These are phyloP conservation scores for Escovopsis sp. DNA, from an alignment of 2,329 filamentous ascomycete genomes.

Conservation along the genomic window DNA sequence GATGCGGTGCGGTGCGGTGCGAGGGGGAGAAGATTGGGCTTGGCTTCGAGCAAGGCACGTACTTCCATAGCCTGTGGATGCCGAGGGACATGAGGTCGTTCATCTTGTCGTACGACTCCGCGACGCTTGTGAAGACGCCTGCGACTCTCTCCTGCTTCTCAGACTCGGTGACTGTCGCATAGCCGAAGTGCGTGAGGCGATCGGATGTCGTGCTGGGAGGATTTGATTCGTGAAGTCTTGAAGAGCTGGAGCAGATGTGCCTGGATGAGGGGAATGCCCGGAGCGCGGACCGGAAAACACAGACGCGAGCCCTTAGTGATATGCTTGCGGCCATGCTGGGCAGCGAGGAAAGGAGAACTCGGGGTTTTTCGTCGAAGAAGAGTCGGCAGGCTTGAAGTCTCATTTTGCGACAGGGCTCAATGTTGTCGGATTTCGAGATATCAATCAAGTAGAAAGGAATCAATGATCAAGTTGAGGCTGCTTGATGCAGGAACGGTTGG, in stretches of 20 bases:
- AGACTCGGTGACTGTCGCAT: constrained; percentile 66
- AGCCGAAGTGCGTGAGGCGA: constrained; percentile 78
- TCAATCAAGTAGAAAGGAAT: too few relatives aligned
- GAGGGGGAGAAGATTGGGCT: neutral
- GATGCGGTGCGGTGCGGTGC: too few relatives aligned
- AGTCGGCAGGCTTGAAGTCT: neutral
- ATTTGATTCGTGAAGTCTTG: constrained; percentile 9
- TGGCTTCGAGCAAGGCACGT: constrained; percentile 9
- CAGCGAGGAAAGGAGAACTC: too few relatives aligned
- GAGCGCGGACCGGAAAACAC: constrained; percentile 10
- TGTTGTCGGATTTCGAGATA: too few relatives aligned
- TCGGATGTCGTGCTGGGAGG: constrained; percentile 17
- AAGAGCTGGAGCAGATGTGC: constrained; percentile 15
- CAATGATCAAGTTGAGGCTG: too few relatives aligned
- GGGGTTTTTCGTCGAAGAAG: neutral
- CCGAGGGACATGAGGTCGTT: constrained; percentile 98
- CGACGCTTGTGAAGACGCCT: constrained; percentile 87
- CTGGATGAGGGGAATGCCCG: constrained; percentile 9
- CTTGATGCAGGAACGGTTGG: too few relatives aligned
- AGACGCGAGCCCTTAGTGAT: constrained; percentile 15
- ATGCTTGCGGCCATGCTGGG: constrained; percentile 16
- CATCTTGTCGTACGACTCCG: constrained; percentile 91
- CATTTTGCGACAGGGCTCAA: too few relatives aligned
- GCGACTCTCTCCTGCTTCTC: constrained; percentile 63
- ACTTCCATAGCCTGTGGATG: constrained; percentile 91